These are phyloP conservation scores for Alternaria sp. DNA, from an alignment of 2,329 filamentous ascomycete species.

Conservation along the genomic window DNA sequence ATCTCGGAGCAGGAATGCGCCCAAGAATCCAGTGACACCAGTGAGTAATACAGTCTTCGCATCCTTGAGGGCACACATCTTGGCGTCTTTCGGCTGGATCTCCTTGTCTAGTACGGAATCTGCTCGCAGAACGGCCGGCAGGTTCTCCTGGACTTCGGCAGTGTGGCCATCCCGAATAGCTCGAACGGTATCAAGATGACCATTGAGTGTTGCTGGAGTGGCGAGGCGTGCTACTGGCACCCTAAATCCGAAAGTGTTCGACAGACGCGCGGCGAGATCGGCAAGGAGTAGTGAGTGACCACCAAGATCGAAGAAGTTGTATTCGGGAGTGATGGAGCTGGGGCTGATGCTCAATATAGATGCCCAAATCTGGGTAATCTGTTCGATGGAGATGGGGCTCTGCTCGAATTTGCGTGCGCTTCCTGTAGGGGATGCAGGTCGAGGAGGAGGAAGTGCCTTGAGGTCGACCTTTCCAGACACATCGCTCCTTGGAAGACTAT, in stretches of 20 bases:
- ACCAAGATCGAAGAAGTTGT: constrained; percentile 82
- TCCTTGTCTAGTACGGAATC: constrained; percentile 73
- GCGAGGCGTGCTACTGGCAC: constrained; percentile 75
- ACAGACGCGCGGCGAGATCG: constrained; percentile 73
- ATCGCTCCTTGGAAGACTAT: constrained; percentile 74
- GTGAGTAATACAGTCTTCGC: constrained; percentile 75
- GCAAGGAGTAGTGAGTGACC: constrained; percentile 81
- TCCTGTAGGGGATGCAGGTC: constrained; percentile 54
- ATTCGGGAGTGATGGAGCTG: constrained; percentile 68
- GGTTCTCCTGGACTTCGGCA: constrained; percentile 75
- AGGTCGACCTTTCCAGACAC: constrained; percentile 82
- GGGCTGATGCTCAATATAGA: constrained; percentile 70
- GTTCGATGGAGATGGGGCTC: constrained; percentile 69
- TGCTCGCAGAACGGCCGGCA: constrained; percentile 71
- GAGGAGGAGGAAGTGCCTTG: constrained; percentile 71
- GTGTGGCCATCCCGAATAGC: constrained; percentile 74
- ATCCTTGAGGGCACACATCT: constrained; percentile 66
- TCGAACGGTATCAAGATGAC: constrained; percentile 74
- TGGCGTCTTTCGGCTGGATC: constrained; percentile 64
- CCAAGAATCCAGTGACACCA: constrained; percentile 77
- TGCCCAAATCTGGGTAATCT: constrained; percentile 76
- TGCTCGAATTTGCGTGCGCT: constrained; percentile 60
- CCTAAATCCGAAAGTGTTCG: constrained; percentile 73
- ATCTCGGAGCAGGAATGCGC: constrained; percentile 74
- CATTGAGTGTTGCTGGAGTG: constrained; percentile 72